Base-by-base conservation (phyloP, 768 basidiomycete genomes). In the Trametes cubensis region DNA sequence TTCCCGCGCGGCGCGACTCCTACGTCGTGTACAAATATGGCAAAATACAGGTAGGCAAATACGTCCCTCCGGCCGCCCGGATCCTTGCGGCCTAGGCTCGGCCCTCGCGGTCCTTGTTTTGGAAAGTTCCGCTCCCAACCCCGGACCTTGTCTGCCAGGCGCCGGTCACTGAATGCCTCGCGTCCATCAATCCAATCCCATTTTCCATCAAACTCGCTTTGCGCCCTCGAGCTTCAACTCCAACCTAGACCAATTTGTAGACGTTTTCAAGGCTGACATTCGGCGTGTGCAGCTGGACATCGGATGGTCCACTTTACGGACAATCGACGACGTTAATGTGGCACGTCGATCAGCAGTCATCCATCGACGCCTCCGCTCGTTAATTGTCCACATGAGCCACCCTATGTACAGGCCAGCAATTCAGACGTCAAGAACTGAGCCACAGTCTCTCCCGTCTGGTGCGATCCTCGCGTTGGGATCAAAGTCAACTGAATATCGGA, bases 1-100 rank as follows among this genome's bases (percentile, higher is more conserved):
- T 34, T 28, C 17, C 49, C 18, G 30, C 17, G 23, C 49, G 30
- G 39, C 57, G 34, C 34, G 34, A 7, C 34, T 6, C 34, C 34
- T 34, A 34, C 34, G 34, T 38, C 47, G 58, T 51, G 58, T 59
- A 44, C 58, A 59, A 59, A 59, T 45, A 59, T 10, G 41, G 58
- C 58, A 59, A 26, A 59, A 52, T 49, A 58, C 6, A 8, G 47
- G 15, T 38, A 21, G 56, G 56, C 38, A 58, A 40, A 39, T 41
- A 40, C 46, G 25, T 26, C 30, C 20, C n/a, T 10, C 58, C 58
- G 49, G 48, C 58, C 49, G 41, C 18, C 38, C 57, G 23, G 48
- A 14, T 41, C 57, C 57, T 58, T 26, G 40, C 48, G 39, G 49
- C 57, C 58, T 28, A 59, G 58, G n/a, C 49, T 41, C 46, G n/a